Evolutionary conservation across 1,284 basidiomycete genomes (phyloP), one percentile per base, ranked within the genome.

Genomic region (Agroathelia rolfsii): DNA sequence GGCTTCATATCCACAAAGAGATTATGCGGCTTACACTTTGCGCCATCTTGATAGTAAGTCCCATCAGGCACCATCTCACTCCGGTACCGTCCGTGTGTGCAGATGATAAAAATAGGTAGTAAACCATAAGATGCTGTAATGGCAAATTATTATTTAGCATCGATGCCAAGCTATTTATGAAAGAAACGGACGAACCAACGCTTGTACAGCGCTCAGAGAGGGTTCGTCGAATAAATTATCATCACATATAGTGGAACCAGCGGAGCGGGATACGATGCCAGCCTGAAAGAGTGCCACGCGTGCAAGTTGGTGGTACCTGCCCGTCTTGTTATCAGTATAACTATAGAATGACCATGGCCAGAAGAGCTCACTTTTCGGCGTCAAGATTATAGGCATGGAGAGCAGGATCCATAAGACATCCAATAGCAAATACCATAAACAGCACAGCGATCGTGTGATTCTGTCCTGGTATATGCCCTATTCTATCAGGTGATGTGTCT

Each of bases 21-120:
- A 16, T 30, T 32, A 41, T 13, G 42, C 38, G 18, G 66, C 79
- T 64, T 47, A 85, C 81, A 50, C 77, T 81, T 49, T 85, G 77
- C 20, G 73, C 76, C 37, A 84, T 59, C 56, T 82, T 85, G 39
- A 82, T 73, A 12, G 81, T 76, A 32, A 84, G 66, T 14, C 81
- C 82, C 66, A 83, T 82, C 37, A 79, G 72, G 6, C 73, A 72
- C 80, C 80, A 84, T 22, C 81, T 65, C n/a, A 72, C 69, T 11
- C 79, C 79, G 40, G 76, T 75, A 42, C 66, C 71, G 16, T 68
- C 74, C 11, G 78, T 78, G 50, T 83, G 76, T 41, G 78, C 66
- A 53, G 84, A 80, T 35, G 72, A 66, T 38, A 84, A 57, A 56
- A 83, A 83, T 16, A 82, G 64, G 47, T 81, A 84, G 50, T 72